phyloP scores from a whole-genome alignment of 2,329 filamentous ascomycete genomes.

The Paracorniculantispora psalliotae region DNA sequence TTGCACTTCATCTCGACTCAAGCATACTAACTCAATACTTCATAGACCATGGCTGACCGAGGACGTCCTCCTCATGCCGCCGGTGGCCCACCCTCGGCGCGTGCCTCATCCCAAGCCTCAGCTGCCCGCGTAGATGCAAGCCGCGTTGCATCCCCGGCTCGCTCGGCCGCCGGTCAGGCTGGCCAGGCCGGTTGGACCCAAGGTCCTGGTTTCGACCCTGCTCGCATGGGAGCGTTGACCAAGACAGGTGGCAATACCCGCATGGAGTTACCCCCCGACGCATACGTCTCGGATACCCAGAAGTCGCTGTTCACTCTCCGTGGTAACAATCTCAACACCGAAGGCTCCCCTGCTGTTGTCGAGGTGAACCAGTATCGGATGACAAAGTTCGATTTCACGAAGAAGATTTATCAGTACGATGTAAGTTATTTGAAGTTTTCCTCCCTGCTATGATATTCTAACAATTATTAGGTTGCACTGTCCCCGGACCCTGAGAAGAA shows the following conservation, averaged over 20 bases:
- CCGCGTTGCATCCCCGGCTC: constrained; percentile 10
- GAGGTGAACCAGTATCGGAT: constrained; percentile 75
- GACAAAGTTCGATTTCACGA: constrained; percentile 47
- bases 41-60: constrained; percentile 27
- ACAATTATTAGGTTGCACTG: constrained; percentile 53
- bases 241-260: constrained; percentile 38
- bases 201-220: constrained; percentile 41
- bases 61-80: constrained; percentile 22
- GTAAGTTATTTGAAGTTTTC: constrained; percentile 46
- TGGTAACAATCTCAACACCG: constrained; percentile 45
- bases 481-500: constrained; percentile 58
- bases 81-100: neutral
- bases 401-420: constrained; percentile 77
- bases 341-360: constrained; percentile 50
- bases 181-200: constrained; percentile 23
- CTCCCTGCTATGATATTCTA: constrained; percentile 9
- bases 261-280: constrained; percentile 55
- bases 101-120: constrained; percentile 1
- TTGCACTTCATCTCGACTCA: neutral
- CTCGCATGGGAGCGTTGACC: constrained; percentile 24
- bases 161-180: constrained; percentile 16
- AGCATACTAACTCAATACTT: neutral
- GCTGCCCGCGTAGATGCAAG: neutral
- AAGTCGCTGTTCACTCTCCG: constrained; percentile 33
- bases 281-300: constrained; percentile 37